Conservation (phyloP, 2,329 filamentous ascomycete genomes). For the Botrytis cinerea region DNA sequence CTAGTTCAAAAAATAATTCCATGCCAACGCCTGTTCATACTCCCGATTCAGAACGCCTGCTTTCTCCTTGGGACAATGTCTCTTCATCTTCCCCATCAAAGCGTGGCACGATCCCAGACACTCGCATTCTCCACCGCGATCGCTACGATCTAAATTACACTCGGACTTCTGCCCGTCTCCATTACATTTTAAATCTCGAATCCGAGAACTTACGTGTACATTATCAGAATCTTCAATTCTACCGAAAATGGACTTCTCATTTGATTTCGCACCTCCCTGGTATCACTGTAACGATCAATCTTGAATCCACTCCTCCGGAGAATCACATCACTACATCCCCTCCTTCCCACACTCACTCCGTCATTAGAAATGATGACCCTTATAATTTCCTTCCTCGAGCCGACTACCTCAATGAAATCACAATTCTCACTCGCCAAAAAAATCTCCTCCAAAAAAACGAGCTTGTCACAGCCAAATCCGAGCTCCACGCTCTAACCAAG, state of each 20-base stretch:
- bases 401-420: not conserved
- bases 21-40: not conserved
- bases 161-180: not conserved
- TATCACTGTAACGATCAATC: not conserved
- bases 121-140: not conserved
- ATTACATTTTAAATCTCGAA: not conserved
- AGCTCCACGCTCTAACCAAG: not conserved
- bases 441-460: not conserved
- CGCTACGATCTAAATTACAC: not conserved
- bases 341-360: not conserved
- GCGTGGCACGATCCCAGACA: not conserved
- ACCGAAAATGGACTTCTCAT: conserved; percentile 12
- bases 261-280: not conserved
- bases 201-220: not conserved
- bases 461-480: not conserved
- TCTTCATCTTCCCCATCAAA: too few species aligned
- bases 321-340: not conserved
- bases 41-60: not conserved
- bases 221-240: not conserved
- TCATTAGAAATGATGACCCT: too few species aligned
- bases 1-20: not conserved
- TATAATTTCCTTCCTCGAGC: not conserved
- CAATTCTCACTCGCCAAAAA: not conserved
- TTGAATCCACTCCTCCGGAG: not conserved
- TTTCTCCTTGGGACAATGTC: too few species aligned